Base-by-base conservation (phyloP, 768 basidiomycete genomes). In the Psilocybe azurescens region DNA sequence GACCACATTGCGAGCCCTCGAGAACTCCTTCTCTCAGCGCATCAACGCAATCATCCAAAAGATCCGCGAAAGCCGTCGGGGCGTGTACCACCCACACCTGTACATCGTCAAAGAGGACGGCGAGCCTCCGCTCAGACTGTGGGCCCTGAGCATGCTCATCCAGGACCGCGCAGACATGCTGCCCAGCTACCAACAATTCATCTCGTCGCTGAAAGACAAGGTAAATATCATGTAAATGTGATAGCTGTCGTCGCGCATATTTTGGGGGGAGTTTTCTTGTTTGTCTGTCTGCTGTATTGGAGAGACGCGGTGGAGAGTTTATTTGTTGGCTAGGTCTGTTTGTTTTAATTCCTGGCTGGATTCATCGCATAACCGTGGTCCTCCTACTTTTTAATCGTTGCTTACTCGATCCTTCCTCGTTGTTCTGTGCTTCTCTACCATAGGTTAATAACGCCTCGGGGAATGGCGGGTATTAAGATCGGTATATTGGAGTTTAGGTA, bases 91-190 rank as follows among this genome's bases (percentile, higher is more conserved):
- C 72, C 94, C 94, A 7, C 95, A 98, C 73, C 79, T 99, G 6
- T 99, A 98, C 70, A 81, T 98, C 56, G 95, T 99, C 70, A 99
- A 99, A 78, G 95, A 98, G 74, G 97, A 99, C 67, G 97, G 95
- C 62, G 97, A 99, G 75, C 93, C 95, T 5, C 90, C 95, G 49
- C 80, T 99, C 70, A 83, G 96, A 63, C 83, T 95, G 61, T 99
- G 97, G 97, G 97, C 97, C 0, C 83, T 99, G 63, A 95, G 93
- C 71, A 86, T 87, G 69, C 86, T 99, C 66, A 91, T 99, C 67
- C 97, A 99, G 78, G 97, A 99, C 75, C 89, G 97, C 60, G 89
- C 94, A 69, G 97, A 99, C 74, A 89, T 93, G 62, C 80, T 94
- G 71, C 95, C 95, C 53, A 97, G 95, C 73, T 99, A 99, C 77